Base-by-base conservation (phyloP, 108 stramenopile species). In the Skeletonema marinoi region DNA sequence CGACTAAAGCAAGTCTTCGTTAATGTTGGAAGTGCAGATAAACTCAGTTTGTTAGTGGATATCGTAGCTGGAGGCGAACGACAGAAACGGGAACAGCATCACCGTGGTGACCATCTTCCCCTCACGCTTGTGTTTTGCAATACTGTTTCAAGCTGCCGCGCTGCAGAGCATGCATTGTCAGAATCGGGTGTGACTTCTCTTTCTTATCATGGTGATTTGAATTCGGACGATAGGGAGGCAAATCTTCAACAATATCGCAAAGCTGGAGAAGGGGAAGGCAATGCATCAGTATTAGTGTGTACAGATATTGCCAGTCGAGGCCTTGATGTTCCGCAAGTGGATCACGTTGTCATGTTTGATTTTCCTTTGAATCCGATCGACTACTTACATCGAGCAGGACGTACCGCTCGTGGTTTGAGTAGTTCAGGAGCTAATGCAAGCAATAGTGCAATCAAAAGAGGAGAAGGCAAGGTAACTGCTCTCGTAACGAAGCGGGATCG, bases 291-390 rank as follows among this genome's bases (percentile, higher is more conserved):
- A 6, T 78, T 98, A 74, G 89, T 98, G 13, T 97, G 96, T 71
- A 98, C 98, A 19, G 98, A 98, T 77, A 91, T 97, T 7, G 97
- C 98, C n/a, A 92, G 93, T 6, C 83, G 98, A 9, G 98, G 98
- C 16, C 93, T 98, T 17, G 98, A 98, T 54, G 88, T 89, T 3
- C 75, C 92, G 9, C 87, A 91, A 25, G 96, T 97, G 8, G 95
- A 96, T 85, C 96, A 96, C 68, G 97, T 97, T 9, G 83, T 98
- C 17, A 82, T 97, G 58, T 98, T 94, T 80, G 98, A 98, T 61
- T 97, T 97, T 83, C 25, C 98, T 0, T 85, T 90, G 75, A 96
- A 97, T 77, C 94, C 97, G 11, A 92, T 92, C 31, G 98, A 98
- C 74, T 98, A 97, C 71, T 72, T 98, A 35, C 88, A 96, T 65